Percentiles rank a stretch among this genome's conserved stretches.
Conservation (phyloP, 1,139 yeast species). For the Scheffersomyces segobiensis region DNA sequence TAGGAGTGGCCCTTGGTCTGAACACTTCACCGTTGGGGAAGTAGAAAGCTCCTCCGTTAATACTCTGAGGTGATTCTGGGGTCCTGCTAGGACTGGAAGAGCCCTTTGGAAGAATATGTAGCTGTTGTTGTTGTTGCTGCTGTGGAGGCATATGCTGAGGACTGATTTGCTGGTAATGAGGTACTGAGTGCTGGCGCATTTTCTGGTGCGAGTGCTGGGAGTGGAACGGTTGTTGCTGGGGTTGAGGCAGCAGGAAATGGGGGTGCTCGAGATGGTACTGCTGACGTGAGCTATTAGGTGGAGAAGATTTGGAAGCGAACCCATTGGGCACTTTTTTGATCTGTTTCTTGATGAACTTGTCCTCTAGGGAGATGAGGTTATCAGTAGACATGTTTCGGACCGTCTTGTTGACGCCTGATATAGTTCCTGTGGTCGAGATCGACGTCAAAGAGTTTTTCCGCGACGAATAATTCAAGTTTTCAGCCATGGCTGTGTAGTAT, state of each 20-base stretch:
- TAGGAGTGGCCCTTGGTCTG: constrained; percentile 44
- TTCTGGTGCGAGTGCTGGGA: not conserved
- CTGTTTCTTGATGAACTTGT: constrained; percentile 35
- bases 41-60: constrained; percentile 34
- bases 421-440: constrained; percentile 18
- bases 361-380: constrained; percentile 38
- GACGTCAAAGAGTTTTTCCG: constrained; percentile 40
- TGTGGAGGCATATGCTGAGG: constrained; percentile 4
- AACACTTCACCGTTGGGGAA: constrained; percentile 61
- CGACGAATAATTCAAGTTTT: not conserved
- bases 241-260: not conserved
- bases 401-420: constrained; percentile 12
- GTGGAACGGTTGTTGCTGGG: constrained; percentile 1
- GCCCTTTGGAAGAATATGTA: constrained; percentile 6
- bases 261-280: not conserved
- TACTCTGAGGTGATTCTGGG: not conserved
- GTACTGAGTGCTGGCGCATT: constrained; percentile 2
- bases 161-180: not conserved
- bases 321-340: constrained; percentile 22
- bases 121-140: constrained; percentile 16
- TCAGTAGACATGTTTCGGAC: constrained; percentile 41
- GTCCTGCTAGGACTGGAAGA: not conserved
- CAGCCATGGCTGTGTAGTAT: not conserved
- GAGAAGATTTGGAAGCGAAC: constrained; percentile 5
- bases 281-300: not conserved